phyloP scores from a whole-genome alignment of 169 alveolate species.

The Plasmodium vivax region DNA sequence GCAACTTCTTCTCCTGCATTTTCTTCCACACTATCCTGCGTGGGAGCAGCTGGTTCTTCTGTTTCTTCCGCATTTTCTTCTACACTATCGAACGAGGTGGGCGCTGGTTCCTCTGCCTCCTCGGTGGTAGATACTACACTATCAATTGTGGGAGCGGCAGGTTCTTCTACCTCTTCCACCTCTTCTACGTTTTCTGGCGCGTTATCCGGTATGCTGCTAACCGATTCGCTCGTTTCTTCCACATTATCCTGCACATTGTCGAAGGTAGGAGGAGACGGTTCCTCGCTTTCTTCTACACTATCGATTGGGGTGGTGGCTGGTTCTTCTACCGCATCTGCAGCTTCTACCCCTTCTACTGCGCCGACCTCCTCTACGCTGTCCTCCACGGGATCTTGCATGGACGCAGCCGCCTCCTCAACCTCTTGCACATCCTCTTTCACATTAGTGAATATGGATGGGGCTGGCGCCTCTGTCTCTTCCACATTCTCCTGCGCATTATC shows the following conservation, averaged over 20 bases:
- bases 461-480: not conserved
- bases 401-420: not conserved
- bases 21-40: not conserved
- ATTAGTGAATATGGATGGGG: not conserved
- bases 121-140: not conserved
- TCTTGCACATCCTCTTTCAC: not conserved
- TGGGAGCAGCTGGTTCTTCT: not conserved
- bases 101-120: not conserved
- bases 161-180: not conserved
- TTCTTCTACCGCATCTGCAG: not conserved
- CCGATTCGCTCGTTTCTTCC: not conserved
- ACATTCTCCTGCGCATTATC: not conserved
- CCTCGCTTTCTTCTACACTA: not conserved
- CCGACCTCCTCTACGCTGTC: not conserved
- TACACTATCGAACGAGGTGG: not conserved
- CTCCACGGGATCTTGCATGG: not conserved
- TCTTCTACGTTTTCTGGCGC: not conserved
- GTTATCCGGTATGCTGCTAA: not conserved
- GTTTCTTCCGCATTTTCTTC: not conserved
- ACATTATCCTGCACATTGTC: not conserved
- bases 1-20: not conserved
- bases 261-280: not conserved
- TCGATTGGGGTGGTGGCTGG: not conserved
- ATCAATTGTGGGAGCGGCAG: not conserved
- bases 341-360: not conserved